Evolutionary conservation across 83 land plant genomes (phyloP).

Genomic region (Isoetes engelmannii): DNA sequence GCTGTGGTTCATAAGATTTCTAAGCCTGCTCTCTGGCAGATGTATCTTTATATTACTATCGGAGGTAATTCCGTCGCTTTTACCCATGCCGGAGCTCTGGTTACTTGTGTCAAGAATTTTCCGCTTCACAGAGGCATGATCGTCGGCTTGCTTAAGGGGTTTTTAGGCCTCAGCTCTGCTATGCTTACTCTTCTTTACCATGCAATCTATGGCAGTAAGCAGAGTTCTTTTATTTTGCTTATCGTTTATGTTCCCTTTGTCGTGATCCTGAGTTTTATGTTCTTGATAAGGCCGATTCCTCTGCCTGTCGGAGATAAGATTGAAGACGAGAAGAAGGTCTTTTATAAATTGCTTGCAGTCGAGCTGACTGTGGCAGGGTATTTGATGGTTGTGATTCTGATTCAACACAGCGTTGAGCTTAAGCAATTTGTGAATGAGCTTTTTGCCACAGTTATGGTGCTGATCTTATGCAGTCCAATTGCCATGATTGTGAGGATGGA

Average conservation of each 20-base stretch:
- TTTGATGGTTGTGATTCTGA: not conserved
- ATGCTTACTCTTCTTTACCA: slow-evolving; percentile 1
- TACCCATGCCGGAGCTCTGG: slow-evolving; percentile 5
- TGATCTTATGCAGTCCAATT: not conserved
- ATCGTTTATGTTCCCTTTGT: not conserved
- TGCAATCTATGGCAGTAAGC: not conserved
- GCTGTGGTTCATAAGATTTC: not conserved
- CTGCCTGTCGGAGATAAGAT: not conserved
- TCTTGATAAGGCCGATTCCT: slow-evolving; percentile 2
- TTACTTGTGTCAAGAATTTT: slow-evolving; percentile 9
- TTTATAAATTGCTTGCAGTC: not conserved
- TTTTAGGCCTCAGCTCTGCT: slow-evolving; percentile 3
- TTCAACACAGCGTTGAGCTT: not conserved
- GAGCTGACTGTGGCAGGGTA: slow-evolving; percentile 3
- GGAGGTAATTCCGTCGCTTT: slow-evolving; percentile 8
- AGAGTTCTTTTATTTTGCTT: not conserved
- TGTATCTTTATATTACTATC: slow-evolving; percentile 1
- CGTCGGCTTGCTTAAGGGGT: not conserved
- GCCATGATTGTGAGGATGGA: slow-evolving; percentile 3
- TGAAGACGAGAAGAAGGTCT: slow-evolving; percentile 5
- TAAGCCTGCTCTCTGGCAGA: slow-evolving; percentile 6
- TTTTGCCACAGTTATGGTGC: not conserved
- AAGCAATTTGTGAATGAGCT: not conserved
- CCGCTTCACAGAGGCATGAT: slow-evolving; percentile 11
- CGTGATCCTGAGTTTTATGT: not conserved